Conservation (phyloP, 2,329 filamentous ascomycete species). For the Akanthomyces dipterigenus region DNA sequence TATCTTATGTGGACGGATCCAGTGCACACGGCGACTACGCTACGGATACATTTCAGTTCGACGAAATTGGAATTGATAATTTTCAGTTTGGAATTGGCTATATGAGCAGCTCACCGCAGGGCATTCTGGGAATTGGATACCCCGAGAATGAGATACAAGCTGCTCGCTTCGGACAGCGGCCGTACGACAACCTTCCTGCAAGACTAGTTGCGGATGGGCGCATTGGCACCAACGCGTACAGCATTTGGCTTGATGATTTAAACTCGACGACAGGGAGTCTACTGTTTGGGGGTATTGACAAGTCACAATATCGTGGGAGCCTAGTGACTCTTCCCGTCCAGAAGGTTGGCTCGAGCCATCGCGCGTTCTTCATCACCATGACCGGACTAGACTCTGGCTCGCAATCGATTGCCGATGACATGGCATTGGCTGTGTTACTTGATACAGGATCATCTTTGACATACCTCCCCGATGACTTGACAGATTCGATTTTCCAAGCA, state of each 20-base stretch:
- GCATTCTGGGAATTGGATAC: constrained; percentile 84
- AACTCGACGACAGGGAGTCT: constrained; percentile 59
- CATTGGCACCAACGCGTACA: constrained; percentile 63
- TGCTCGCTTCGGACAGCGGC: constrained; percentile 41
- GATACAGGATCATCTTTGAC: constrained; percentile 65
- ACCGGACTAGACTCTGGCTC: constrained; percentile 47
- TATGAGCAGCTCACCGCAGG: constrained; percentile 51
- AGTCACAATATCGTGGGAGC: constrained; percentile 53
- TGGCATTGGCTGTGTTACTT: constrained; percentile 57
- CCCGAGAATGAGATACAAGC: constrained; percentile 69
- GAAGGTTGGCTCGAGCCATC: constrained; percentile 40
- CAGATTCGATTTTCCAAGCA: constrained; percentile 47
- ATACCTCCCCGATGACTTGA: constrained; percentile 55
- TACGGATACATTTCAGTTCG: constrained; percentile 62
- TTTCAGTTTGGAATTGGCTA: constrained; percentile 74
- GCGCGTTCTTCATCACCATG: constrained; percentile 63
- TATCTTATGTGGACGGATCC: constrained; percentile 78
- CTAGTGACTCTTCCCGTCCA: constrained; percentile 64
- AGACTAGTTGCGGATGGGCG: constrained; percentile 53
- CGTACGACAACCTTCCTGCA: constrained; percentile 65
- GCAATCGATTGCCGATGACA: constrained; percentile 35
- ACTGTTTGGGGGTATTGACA: constrained; percentile 70
- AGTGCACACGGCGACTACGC: constrained; percentile 74
- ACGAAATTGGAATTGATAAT: constrained; percentile 41
- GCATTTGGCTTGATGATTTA: constrained; percentile 69